A percentile compares a stretch with the other conserved stretches of the same genome.
Conservation (phyloP, 257 asterid genomes). For the Primulina eburnea region DNA sequence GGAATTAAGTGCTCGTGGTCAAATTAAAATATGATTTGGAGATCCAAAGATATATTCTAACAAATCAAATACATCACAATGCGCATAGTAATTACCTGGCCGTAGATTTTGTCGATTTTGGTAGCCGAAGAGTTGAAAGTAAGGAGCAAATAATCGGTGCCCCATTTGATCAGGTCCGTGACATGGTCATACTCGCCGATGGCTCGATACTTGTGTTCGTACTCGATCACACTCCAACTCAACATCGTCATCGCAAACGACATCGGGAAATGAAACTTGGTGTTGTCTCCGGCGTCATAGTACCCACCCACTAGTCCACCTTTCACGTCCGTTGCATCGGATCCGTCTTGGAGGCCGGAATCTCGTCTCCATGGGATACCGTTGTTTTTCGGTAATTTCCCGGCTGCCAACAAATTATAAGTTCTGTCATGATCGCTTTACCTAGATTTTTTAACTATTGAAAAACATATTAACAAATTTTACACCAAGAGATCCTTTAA, state of each 20-base stretch:
- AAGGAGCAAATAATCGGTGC: constrained; percentile 73
- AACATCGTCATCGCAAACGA: constrained; percentile 90
- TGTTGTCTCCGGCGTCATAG: constrained; percentile 86
- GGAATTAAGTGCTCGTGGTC: no score
- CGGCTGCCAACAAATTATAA: constrained; percentile 46
- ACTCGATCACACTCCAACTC: constrained; percentile 91
- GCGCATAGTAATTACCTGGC: constrained; percentile 49
- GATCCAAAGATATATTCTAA: no score
- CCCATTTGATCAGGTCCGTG: constrained; percentile 79
- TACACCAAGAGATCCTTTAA: no score
- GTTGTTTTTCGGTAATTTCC: constrained; percentile 64
- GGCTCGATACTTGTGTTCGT: constrained; percentile 71
- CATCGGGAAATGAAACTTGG: constrained; percentile 80
- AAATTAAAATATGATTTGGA: no score
- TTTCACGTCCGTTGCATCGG: constrained; percentile 47
- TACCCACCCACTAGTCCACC: constrained; percentile 88
- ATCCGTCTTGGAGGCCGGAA: constrained; percentile 79
- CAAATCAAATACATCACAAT: no score
- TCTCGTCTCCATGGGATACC: constrained; percentile 73
- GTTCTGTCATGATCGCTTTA: no score
- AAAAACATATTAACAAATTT: no score
- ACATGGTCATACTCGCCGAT: constrained; percentile 69
- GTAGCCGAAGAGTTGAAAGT: constrained; percentile 81
- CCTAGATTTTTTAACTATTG: no score
- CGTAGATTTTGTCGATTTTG: constrained; percentile 52